Evolutionary conservation across 176 grass and related monocot species (phyloP), one percentile per base, ranked within the genome.

Genomic region (Poa annua): DNA sequence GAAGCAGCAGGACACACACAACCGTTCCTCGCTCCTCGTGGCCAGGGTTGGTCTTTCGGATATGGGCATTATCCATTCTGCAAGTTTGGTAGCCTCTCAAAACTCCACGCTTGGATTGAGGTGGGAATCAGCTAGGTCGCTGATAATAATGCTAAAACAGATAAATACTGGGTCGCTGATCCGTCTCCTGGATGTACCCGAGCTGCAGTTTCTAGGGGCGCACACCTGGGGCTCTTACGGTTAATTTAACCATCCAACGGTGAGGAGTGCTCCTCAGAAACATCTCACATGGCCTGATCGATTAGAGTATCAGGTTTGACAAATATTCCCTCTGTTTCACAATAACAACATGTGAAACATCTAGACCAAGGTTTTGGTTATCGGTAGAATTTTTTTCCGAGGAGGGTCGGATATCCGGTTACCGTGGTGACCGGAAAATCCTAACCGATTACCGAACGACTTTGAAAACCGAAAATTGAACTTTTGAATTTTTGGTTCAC

Each of bases 31-130:
- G 7, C 33, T 12, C 33, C 53, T 53, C 42, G 92, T 92, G 89
- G 92, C 80, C 84, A 91, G 48, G 83, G 75, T 84, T 89, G 71
- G 84, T 65, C 90, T 80, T 79, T 66, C 21, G 80, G 92, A 94
- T 91, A 91, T 87, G 89, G 89, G 71, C 75, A 94, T 84, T 94
- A 94, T 94, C 92, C 81, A 49, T 70, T 51, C 26, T 82, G 21
- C 74, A 77, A 81, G 75, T 87, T 83, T 81, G 36, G 51, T 44
- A 39, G 81, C 89, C 92, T 85, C 79, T 71, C 84, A 89, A 88
- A 61, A 56, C 50, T 57, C 32, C 65, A 21, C 56, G 50, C 72
- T 77, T 25, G 22, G 11, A 72, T 56, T 0, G 20, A 29, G n/a
- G 7, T n/a, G 41, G 35, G 10, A 49, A 22, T 4, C 48, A 10